phyloP scores from a whole-genome alignment of 2,329 filamentous ascomycete genomes.

The Herpotrichia juniperi region DNA sequence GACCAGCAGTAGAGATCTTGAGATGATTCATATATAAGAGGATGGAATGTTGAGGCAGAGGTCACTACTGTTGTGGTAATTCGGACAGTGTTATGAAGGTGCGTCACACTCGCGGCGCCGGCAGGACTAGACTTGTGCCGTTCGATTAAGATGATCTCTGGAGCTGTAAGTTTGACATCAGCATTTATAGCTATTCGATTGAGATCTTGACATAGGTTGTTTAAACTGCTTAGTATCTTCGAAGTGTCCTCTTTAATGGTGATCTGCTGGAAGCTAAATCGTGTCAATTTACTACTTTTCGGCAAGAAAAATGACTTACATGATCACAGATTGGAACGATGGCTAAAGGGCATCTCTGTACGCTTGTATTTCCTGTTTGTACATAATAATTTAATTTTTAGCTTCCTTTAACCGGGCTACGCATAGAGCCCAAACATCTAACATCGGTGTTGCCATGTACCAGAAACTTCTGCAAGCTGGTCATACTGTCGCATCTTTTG shows the following conservation, averaged over 20 bases:
- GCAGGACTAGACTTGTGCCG: neutral
- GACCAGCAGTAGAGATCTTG: neutral
- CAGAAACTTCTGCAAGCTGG: neutral
- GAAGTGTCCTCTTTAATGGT: slow-evolving; percentile 2
- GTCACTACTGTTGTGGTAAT: neutral
- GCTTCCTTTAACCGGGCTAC: slow-evolving; percentile 3
- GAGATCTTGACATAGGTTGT: neutral
- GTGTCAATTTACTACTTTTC: neutral
- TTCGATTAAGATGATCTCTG: neutral
- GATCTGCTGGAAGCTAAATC: slow-evolving; percentile 3
- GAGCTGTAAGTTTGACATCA: neutral
- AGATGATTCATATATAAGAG: neutral
- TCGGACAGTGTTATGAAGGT: neutral
- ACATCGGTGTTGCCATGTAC: slow-evolving; percentile 1
- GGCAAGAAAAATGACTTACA: neutral
- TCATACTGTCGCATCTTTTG: slow-evolving; percentile 1
- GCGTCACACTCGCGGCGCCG: neutral
- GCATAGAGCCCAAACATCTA: neutral
- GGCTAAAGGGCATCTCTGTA: slow-evolving; percentile 5
- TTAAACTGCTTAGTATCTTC: neutral
- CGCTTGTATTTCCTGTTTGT: slow-evolving; percentile 4
- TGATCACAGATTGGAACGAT: slow-evolving; percentile 3
- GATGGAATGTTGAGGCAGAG: neutral
- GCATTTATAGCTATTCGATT: neutral
- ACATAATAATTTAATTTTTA: slow-evolving; percentile 1